phyloP scores from a whole-genome alignment of 768 basidiomycete genomes.

The Cystobasidium tubakii region DNA sequence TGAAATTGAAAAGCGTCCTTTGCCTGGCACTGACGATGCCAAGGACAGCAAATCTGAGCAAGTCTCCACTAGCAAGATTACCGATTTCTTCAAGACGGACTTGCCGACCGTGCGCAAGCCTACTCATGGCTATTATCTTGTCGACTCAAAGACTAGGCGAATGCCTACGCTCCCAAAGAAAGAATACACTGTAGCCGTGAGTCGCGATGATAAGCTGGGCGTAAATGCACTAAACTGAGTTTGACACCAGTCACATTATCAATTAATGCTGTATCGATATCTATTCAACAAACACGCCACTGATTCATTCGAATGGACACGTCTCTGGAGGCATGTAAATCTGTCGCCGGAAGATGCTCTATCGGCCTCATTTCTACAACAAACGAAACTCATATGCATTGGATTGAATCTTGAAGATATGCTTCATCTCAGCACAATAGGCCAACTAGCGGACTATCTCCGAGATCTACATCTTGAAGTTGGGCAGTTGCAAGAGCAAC shows the following conservation, averaged over 20 bases:
- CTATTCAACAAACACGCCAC: slow-evolving; percentile 21
- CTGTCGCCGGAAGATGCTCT: neutral
- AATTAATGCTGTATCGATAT: slow-evolving; percentile 32
- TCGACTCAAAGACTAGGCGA: slow-evolving; percentile 28
- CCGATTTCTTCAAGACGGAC: slow-evolving; percentile 4
- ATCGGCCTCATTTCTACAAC: slow-evolving; percentile 4
- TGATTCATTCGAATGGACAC: slow-evolving; percentile 6
- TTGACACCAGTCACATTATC: slow-evolving; percentile 12
- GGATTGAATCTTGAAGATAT: neutral
- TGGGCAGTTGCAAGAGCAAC: slow-evolving; percentile 17
- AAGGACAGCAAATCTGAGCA: neutral
- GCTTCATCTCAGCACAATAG: neutral
- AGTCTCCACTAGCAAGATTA: neutral
- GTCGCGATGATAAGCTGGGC: neutral
- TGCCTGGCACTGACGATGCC: slow-evolving; percentile 47
- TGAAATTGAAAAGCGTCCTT: slow-evolving; percentile 43
- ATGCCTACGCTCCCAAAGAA: neutral
- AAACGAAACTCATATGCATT: slow-evolving; percentile 1
- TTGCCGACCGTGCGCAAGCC: neutral
- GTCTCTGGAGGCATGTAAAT: slow-evolving; percentile 12
- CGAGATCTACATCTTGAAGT: slow-evolving; percentile 17
- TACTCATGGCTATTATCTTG: slow-evolving; percentile 14
- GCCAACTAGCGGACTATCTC: neutral
- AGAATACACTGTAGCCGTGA: slow-evolving; percentile 28
- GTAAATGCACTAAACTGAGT: neutral